Evolutionary conservation across 2,329 filamentous ascomycete species (phyloP).

Genomic region (Ophiosphaerella narmari): DNA sequence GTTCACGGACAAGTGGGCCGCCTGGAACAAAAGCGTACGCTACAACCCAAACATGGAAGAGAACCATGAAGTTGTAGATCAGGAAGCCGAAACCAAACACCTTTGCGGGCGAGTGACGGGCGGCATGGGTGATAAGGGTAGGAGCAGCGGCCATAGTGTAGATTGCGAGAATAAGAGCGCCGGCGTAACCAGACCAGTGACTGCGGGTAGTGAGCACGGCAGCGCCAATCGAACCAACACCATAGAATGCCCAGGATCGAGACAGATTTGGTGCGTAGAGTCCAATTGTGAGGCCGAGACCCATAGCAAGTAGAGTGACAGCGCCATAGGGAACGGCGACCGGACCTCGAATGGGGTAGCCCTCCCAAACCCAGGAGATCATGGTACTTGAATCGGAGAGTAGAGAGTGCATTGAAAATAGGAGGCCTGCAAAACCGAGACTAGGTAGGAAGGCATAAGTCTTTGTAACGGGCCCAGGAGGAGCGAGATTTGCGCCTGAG

Average conservation of each 20-base stretch:
- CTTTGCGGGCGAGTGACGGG: conserved; percentile 74
- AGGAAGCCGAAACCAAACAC: conserved; percentile 90
- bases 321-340: conserved; percentile 88
- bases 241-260: conserved; percentile 79
- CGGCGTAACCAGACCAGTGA: conserved; percentile 90
- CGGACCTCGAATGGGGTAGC: conserved; percentile 87
- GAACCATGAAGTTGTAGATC: conserved; percentile 87
- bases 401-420: conserved; percentile 90
- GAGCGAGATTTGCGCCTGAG: conserved; percentile 51
- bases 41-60: conserved; percentile 99
- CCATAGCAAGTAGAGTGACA: conserved; percentile 86
- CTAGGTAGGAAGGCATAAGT: conserved; percentile 74
- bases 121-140: conserved; percentile 74
- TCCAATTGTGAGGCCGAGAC: conserved; percentile 75
- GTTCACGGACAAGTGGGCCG: conserved; percentile 88
- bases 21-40: conserved; percentile 98
- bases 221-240: conserved; percentile 77
- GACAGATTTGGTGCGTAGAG: conserved; percentile 72
- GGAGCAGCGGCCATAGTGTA: conserved; percentile 83
- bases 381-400: conserved; percentile 98
- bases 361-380: conserved; percentile 98
- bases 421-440: conserved; percentile 77
- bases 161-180: conserved; percentile 72
- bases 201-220: conserved; percentile 74
- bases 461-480: conserved; percentile 58